Percentiles rank a stretch among this genome's conserved stretches.
Conservation (phyloP, 148 eudicot genomes). For the Heliosperma pusillum region DNA sequence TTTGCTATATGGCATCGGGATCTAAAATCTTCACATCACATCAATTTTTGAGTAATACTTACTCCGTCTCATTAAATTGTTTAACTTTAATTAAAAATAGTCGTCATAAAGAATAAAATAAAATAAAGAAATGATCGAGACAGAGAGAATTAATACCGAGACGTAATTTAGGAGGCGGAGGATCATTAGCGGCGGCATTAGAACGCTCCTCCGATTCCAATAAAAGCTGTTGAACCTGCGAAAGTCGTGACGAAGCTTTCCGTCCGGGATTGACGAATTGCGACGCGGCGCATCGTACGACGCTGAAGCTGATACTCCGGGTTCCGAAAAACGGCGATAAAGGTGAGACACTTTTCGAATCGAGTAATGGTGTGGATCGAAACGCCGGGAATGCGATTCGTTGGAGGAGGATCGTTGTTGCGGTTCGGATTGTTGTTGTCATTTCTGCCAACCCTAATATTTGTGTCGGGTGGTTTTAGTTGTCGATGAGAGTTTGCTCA, state of each 20-base stretch:
- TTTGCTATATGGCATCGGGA: too few relatives aligned
- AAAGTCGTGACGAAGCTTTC: conserved; percentile 62
- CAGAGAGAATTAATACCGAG: conserved; percentile 37
- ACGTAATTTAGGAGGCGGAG: conserved; percentile 59
- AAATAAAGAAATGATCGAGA: neutral
- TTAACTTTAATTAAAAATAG: too few relatives aligned
- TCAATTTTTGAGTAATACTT: too few relatives aligned
- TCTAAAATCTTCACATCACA: too few relatives aligned
- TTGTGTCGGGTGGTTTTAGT: neutral
- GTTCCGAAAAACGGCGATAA: neutral
- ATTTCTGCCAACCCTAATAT: neutral
- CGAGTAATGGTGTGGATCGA: neutral
- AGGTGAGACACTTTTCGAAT: neutral
- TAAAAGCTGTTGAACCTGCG: conserved; percentile 65
- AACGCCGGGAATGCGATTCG: conserved; percentile 32
- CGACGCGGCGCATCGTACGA: conserved; percentile 41
- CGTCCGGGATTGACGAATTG: conserved; percentile 36
- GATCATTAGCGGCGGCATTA: conserved; percentile 48
- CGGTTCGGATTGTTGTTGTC: conserved; percentile 50
- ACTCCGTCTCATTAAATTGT: too few relatives aligned
- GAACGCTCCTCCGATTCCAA: conserved; percentile 64
- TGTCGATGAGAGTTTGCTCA: too few relatives aligned
- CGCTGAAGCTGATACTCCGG: conserved; percentile 37
- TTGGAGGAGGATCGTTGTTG: conserved; percentile 35
- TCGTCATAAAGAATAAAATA: too few relatives aligned